Percentiles rank a stretch among this genome's conserved stretches.
phyloP scores from a whole-genome alignment of 495 filamentous ascomycete species.

The Tuber umbilicatum region DNA sequence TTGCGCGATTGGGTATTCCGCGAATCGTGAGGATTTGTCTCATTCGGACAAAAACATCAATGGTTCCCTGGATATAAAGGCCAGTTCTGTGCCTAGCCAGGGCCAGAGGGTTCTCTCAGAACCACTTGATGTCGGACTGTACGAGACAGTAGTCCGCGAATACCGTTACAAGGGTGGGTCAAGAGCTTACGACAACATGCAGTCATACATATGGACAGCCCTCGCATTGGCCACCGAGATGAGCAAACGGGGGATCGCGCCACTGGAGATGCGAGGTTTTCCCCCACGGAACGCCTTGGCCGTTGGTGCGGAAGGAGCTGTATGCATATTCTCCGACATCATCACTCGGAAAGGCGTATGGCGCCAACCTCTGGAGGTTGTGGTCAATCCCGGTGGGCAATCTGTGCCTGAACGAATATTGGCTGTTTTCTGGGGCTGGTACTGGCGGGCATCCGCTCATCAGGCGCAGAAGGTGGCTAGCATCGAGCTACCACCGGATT shows the following conservation, averaged over 20 bases:
- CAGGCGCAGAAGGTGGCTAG: slow-evolving; percentile 6
- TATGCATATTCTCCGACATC: slow-evolving; percentile 14
- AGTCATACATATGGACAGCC: not conserved
- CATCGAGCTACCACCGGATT: not conserved
- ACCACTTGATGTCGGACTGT: not conserved
- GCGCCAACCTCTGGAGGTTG: slow-evolving; percentile 14
- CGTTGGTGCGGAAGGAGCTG: not conserved
- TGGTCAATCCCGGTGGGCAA: not conserved
- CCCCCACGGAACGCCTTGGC: not conserved
- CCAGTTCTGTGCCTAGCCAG: not conserved
- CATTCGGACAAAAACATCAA: not conserved
- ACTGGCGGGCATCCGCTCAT: not conserved
- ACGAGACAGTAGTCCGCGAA: not conserved
- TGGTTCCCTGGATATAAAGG: not conserved
- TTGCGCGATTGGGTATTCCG: not conserved
- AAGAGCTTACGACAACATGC: not conserved
- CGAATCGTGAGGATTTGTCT: not conserved
- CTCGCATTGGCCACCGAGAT: slow-evolving; percentile 7
- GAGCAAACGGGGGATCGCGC: slow-evolving; percentile 12
- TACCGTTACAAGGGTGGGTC: slow-evolving; percentile 8
- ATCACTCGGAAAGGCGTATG: slow-evolving; percentile 6
- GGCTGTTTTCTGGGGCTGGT: slow-evolving; percentile 4
- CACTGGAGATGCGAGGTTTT: slow-evolving; percentile 8
- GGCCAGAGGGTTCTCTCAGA: not conserved
- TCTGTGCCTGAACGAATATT: not conserved